Evolutionary conservation across 176 grass and related monocot species (phyloP), one percentile per base, ranked within the genome.

Genomic region (Eleusine indica): DNA sequence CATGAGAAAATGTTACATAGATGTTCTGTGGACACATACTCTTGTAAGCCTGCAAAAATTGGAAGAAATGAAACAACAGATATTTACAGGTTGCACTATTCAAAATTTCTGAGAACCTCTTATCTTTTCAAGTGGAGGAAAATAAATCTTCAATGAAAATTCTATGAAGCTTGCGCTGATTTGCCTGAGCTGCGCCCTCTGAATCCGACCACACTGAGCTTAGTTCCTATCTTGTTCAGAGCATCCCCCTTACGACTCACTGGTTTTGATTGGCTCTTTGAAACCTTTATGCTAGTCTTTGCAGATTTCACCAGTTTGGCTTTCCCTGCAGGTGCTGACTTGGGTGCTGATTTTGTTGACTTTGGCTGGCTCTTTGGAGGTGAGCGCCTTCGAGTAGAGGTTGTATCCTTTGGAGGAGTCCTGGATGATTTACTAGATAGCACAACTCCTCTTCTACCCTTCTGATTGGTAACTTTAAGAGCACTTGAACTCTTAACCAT

Each of bases 141-240:
- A 62, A 79, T 48, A 75, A 66, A 30, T 48, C 6, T 82, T 11
- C 0, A 12, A 39, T 13, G 7, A 44, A 22, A 60, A 4, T 29
- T 1, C 39, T 52, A 88, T 4, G 79, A 83, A 46, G 88, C 63
- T 12, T 83, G 88, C 1, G 61, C 37, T 0, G 86, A 84, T 80
- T 82, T 94, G 22, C 86, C 89, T 47, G 93, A 92, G 79, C 89
- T 95, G 85, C 96, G 96, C 7, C 96, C 93, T 77, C 93, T 99
- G 83, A 99, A 99, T 62, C 93, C 96, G 19, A 99, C 89, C 38
- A 99, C 93, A 52, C 85, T 92, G 37, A 95, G 77, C 76, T 99
- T 99, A 66, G 73, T 60, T 75, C 79, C 62, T 10, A 57, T 46
- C 60, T 83, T 88, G 14, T 79, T 85, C 80, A 80, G 16, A 16